These are phyloP conservation scores for Phytophthora pinifolia DNA, from an alignment of 352 stramenopile species.

Conservation along the genomic window DNA sequence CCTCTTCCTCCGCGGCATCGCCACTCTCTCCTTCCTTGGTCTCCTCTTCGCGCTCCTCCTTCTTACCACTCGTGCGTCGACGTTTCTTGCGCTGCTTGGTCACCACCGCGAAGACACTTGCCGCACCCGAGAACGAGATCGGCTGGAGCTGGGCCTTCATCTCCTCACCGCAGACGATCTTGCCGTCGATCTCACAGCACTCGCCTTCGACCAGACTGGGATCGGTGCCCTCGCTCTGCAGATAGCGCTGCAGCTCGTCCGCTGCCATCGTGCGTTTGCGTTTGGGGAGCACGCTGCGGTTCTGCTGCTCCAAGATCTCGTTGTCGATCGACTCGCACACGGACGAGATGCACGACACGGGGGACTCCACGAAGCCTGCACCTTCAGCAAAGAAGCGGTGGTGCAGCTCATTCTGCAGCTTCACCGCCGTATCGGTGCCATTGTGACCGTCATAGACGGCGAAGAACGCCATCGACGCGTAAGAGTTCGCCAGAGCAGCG, in stretches of 20 bases:
- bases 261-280: constrained; percentile 58
- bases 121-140: constrained; percentile 86
- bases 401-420: constrained; percentile 80
- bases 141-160: constrained; percentile 61
- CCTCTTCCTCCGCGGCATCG: constrained; percentile 10
- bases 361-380: constrained; percentile 48
- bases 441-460: constrained; percentile 90
- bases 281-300: constrained; percentile 63
- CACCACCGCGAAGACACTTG: constrained; percentile 64
- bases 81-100: constrained; percentile 47
- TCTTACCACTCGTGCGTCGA: constrained; percentile 11
- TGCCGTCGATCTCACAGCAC: constrained; percentile 41
- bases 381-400: constrained; percentile 68
- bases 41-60: constrained; percentile 9
- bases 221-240: constrained; percentile 9
- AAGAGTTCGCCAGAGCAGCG: constrained; percentile 30
- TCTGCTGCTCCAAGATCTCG: constrained; percentile 80
- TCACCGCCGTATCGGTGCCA: constrained; percentile 73
- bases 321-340: constrained; percentile 69
- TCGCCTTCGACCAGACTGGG: constrained; percentile 33
- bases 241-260: constrained; percentile 34
- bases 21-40: constrained; percentile 6
- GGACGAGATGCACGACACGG: constrained; percentile 46
- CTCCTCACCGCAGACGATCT: constrained; percentile 39
- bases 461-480: constrained; percentile 73